Base-by-base conservation (phyloP, 75 land plant genomes). In the Sequoia sempervirens region DNA sequence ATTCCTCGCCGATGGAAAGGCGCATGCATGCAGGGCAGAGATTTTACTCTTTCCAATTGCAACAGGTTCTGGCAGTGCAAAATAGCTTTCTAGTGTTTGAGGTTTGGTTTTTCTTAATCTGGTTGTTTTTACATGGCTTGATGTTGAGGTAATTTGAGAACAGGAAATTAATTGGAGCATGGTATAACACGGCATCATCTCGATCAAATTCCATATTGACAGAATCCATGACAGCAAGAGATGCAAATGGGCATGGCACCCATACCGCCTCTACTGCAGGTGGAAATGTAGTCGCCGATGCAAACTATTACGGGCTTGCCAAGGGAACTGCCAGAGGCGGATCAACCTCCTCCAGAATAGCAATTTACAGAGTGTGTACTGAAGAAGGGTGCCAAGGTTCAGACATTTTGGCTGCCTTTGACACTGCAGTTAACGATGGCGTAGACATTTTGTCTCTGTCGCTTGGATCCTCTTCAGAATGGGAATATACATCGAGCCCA, bases 161-260 rank as follows among this genome's bases (percentile, higher is more conserved):
- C 90, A 94, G 94, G 86, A 95, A 95, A 78, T 50, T 95, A 50
- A 93, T 95, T 18, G 96, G 96, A 1, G 96, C 95, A 69, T 86
- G 95, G 41, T 86, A 85, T 85, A 93, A 91, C 79, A 50, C 79
- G 82, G 11, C 36, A 30, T 20, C 17, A 47, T 53, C 38, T 32
- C 6, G 26, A 58, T 80, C 61, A 28, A 81, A 13, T 34, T 32
- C 43, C 53, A 36, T 23, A 7, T 26, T 66, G 11, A 83, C 50
- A 28, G 7, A 68, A 12, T 18, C 40, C 20, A 86, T 87, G 70
- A 90, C 96, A 10, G 90, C 94, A 17, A 88, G 96, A 82, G 96
- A 94, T 76, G 26, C 83, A 1, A 86, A 84, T 0, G 94, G 94
- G 38, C 96, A 94, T 72, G 96, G 96, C 10, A 93, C 95, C 10